Evolutionary conservation across 1,284 basidiomycete species (phyloP).

Genomic region (Cutaneotrichosporon dermatis): DNA sequence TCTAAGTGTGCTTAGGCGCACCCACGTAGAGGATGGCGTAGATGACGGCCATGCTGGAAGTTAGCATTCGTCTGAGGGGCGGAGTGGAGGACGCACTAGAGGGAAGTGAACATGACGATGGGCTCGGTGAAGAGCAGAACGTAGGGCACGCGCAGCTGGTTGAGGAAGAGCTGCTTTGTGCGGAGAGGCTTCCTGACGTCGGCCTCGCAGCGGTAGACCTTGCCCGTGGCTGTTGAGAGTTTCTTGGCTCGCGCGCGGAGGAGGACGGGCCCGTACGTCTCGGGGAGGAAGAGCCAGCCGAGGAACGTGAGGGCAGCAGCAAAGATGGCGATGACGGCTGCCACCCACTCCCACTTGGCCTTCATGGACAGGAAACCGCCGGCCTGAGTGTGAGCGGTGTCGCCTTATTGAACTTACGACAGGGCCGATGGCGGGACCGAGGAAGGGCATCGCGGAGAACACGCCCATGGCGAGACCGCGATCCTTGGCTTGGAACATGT

Average conservation of each 20-base stretch:
- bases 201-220: conserved; percentile 45
- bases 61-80: neutral
- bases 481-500: conserved; percentile 46
- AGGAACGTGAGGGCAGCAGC: conserved; percentile 41
- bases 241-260: conserved; percentile 41
- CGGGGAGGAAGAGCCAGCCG: conserved; percentile 40
- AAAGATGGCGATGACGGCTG: conserved; percentile 61
- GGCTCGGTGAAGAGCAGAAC: conserved; percentile 48
- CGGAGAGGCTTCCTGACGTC: conserved; percentile 41
- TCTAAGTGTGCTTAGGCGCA: no score
- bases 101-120: conserved; percentile 48
- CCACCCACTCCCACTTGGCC: conserved; percentile 54
- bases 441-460: conserved; percentile 51
- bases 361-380: conserved; percentile 46
- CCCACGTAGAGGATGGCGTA: conserved; percentile 43
- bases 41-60: conserved; percentile 38
- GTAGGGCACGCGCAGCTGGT: conserved; percentile 48
- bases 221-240: conserved; percentile 47
- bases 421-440: conserved; percentile 50
- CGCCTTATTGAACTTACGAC: conserved; percentile 40
- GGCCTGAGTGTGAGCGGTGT: conserved; percentile 32
- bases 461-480: conserved; percentile 52
- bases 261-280: conserved; percentile 51
- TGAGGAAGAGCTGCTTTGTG: conserved; percentile 37
- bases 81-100: conserved; percentile 4